Evolutionary conservation across 2,329 filamentous ascomycete genomes (phyloP), one percentile per base, ranked within the genome.

Genomic region (Monilinia vaccinii-corymbosi): DNA sequence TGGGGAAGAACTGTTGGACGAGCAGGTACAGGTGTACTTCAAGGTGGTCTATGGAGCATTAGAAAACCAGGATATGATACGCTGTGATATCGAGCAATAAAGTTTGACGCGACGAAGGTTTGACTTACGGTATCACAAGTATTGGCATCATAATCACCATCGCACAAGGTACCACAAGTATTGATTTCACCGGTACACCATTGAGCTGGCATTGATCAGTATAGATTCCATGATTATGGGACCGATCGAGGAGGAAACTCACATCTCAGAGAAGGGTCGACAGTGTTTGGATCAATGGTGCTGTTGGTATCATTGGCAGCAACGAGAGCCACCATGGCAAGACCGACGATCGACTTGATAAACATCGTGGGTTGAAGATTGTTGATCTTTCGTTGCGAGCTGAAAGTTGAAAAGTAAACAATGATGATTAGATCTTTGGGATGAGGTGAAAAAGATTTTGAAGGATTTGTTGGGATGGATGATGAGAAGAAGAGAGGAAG

Each of bases 131-230:
- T 48, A 63, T 82, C 76, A 71, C 85, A 88, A 52, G 75, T 86
- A 86, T 64, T 69, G 67, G 23, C 5, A 63, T 70, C 73, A 65
- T 76, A 73, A 64, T 71, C 69, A 63, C 78, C 77, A 63, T 77
- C 77, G 73, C 85, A 88, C 64, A 87, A 77, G 61, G 77, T 70
- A 18, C 80, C 81, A 74, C 85, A 88, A 48, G 78, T 78, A 73
- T 83, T 83, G 62, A 73, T 73, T 74, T 87, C 75, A 64, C 77
- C 81, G 58, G 73, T 71, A 71, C 85, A 88, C 83, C 83, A 87
- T 60, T 74, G 67, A 63, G 70, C 78, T 80, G 61, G 53, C 32
- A 45, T 56, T 38, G 23, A 61, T 68, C 53, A 70, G 65, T 61
- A 52, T 16, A 23, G 3, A 10, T 52, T 42, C 25, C 18, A 21